Evolutionary conservation across 75 land plant species (phyloP), one percentile per base, ranked within the genome.

Genomic region (Cunninghamia lanceolata): DNA sequence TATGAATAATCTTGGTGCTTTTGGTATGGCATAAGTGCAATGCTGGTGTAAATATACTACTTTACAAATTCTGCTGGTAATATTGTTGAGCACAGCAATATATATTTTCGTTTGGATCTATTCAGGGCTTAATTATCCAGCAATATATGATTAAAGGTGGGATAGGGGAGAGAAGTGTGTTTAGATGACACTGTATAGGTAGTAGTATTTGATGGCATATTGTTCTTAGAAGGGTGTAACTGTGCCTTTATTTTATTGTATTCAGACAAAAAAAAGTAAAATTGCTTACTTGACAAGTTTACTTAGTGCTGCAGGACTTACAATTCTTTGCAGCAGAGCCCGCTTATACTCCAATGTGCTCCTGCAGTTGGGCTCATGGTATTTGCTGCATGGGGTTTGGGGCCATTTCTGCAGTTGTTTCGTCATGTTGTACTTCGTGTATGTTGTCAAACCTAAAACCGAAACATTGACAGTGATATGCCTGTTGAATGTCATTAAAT

Each of bases 301-400:
- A 17, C 36, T 71, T 83, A 32, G 63, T 83, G 83, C 38, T 87
- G 74, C 90, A 95, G 96, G 88, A 86, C 88, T 66, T 89, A 42
- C 74, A 89, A 83, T 32, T 83, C 89, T 79, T 54, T 91, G 46
- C 83, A 63, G 4, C 88, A 85, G 79, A 95, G 84, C 32, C 92
- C 94, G 56, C 15, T 94, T 43, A 68, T 91, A 25, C 83, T 87
- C 16, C 85, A 89, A 36, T 85, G 94, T 86, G 89, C 90, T 66
- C 93, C 99, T 34, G 96, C 96, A 66, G 90, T 89, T 74, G 93
- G 93, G 80, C 54, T 96, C 15, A 88, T 97, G 86, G 85, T 84
- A 47, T 97, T 95, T 94, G 89, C 98, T 56, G 82, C 90, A 34
- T 97, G 93, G 93, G 98, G 93, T 75, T 89, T 97, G 75, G 92